These are phyloP conservation scores for Heritiera littoralis DNA, from an alignment of 345 rosid species.

Conservation along the genomic window DNA sequence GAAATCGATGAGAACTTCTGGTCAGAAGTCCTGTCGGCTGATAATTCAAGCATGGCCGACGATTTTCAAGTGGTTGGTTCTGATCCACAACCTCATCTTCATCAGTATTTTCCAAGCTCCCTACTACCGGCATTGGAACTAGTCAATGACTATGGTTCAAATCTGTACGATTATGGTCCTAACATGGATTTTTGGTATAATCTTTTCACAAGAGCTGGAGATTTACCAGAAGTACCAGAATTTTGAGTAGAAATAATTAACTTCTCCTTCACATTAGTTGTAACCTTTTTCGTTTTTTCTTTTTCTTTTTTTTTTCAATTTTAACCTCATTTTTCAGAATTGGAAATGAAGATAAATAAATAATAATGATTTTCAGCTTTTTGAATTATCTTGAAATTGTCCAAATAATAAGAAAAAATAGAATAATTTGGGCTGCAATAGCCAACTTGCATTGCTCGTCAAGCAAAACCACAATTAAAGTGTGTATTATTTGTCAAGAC, in stretches of 20 bases:
- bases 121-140: slow-evolving; percentile 12
- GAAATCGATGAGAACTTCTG: slow-evolving; percentile 47
- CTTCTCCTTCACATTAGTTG: not conserved
- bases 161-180: slow-evolving; percentile 27
- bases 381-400: not conserved
- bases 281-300: not conserved
- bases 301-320: not conserved
- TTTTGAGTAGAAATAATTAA: slow-evolving; percentile 23
- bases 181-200: slow-evolving; percentile 60
- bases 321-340: slow-evolving; percentile 9
- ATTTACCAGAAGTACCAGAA: slow-evolving; percentile 38
- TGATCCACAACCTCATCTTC: not conserved
- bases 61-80: slow-evolving; percentile 7
- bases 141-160: slow-evolving; percentile 25
- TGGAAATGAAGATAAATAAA: not conserved
- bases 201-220: slow-evolving; percentile 47
- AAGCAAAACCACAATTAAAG: not conserved
- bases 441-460: not conserved
- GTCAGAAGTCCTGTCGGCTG: slow-evolving; percentile 43
- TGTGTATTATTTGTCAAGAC: not conserved
- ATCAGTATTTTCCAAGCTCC: slow-evolving; percentile 21
- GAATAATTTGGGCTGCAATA: slow-evolving; percentile 4
- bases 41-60: slow-evolving; percentile 15
- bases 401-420: not conserved
- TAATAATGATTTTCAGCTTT: not conserved